These are phyloP conservation scores for Trebouxia sp. DNA, from an alignment of 139 green algal species.

Conservation along the genomic window DNA sequence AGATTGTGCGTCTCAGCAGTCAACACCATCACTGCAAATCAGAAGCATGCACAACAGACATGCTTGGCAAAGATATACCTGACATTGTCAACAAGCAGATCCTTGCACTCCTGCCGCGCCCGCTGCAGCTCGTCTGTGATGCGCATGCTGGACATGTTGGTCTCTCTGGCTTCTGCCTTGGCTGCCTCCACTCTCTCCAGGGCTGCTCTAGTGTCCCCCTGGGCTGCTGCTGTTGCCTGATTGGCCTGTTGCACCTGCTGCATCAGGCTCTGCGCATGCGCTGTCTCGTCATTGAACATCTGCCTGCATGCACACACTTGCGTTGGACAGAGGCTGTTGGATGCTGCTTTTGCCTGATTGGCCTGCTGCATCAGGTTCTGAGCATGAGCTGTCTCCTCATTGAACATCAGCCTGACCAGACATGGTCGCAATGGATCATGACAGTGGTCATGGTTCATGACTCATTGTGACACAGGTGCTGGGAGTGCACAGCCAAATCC, in stretches of 20 bases:
- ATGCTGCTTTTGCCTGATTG: background rate
- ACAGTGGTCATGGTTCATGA: no score
- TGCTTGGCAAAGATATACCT: no score
- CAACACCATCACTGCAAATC: background rate
- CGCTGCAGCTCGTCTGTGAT: background rate
- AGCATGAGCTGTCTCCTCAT: background rate
- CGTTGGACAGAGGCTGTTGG: no score
- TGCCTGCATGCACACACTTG: no score
- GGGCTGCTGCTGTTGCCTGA: background rate
- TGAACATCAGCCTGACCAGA: background rate
- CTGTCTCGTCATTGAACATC: slow-evolving; percentile 19
- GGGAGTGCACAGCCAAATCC: no score
- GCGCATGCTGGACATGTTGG: slow-evolving; percentile 11
- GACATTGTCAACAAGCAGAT: slow-evolving; percentile 18
- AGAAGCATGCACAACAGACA: background rate
- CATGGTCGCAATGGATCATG: no score
- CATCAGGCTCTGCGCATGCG: background rate
- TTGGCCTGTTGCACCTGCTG: slow-evolving; percentile 3
- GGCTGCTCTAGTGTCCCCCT: background rate
- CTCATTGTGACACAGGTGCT: no score
- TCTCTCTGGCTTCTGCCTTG: slow-evolving; percentile 2
- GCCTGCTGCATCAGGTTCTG: background rate
- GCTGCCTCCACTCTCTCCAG: slow-evolving; percentile 14
- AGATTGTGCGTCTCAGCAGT: no score
- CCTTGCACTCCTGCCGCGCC: slow-evolving; percentile 9